A percentile compares a stretch with the other conserved stretches of the same genome.
phyloP scores from a whole-genome alignment of 2,329 filamentous ascomycete genomes.

The Colletotrichum coccodes region DNA sequence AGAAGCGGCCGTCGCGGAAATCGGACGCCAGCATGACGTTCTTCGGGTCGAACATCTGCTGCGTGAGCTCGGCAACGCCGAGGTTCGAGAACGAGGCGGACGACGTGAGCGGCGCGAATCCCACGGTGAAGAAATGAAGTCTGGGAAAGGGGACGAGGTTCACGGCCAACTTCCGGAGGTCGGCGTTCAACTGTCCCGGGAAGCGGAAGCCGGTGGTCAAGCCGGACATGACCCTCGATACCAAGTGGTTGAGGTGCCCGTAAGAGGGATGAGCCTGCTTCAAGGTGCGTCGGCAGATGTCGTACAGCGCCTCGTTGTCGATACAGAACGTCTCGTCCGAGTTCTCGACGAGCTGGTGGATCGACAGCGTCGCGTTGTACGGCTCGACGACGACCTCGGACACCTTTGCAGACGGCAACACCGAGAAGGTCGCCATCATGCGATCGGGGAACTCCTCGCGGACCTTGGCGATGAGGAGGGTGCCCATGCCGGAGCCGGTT shows the following conservation, averaged over 20 bases:
- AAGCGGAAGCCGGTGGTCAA: conserved; percentile 98
- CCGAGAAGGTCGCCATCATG: conserved; percentile 99
- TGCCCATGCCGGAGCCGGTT: conserved; percentile 99
- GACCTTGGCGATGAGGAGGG: conserved; percentile 99
- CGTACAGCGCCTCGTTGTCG: conserved; percentile 99
- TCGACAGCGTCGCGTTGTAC: conserved; percentile 98
- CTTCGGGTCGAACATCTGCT: conserved; percentile 99
- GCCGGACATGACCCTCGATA: conserved; percentile 99
- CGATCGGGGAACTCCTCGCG: conserved; percentile 99
- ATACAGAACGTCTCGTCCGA: conserved; percentile 99
- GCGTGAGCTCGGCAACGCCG: conserved; percentile 96
- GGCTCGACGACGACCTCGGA: conserved; percentile 99
- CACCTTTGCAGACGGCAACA: conserved; percentile 98
- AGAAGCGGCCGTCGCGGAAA: conserved; percentile 99
- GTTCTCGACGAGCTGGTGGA: conserved; percentile 99
- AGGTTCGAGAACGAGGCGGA: conserved; percentile 90
- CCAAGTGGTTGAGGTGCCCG: conserved; percentile 98
- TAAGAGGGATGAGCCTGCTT: conserved; percentile 99
- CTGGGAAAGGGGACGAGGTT: conserved; percentile 99
- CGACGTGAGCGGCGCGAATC: conserved; percentile 94
- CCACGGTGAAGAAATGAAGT: conserved; percentile 99
- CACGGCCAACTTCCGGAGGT: conserved; percentile 98
- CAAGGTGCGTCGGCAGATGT: conserved; percentile 99
- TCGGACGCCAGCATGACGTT: conserved; percentile 99
- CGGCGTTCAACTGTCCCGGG: conserved; percentile 99